These are phyloP conservation scores for Nitzschia sp. DNA, from an alignment of 108 stramenopile species.

Conservation along the genomic window DNA sequence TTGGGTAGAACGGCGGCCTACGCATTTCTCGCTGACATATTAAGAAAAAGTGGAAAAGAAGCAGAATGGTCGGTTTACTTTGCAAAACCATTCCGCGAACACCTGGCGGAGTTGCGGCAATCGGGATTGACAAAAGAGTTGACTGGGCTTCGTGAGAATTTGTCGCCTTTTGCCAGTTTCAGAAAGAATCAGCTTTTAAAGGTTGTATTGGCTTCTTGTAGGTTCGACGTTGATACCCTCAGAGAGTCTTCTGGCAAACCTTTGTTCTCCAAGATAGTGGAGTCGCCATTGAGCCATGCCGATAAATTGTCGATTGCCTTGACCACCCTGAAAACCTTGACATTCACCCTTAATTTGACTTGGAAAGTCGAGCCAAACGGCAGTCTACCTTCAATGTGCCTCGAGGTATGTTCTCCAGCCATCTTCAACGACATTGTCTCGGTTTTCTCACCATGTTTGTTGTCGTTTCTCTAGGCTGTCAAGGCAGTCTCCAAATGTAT, in stretches of 20 bases:
- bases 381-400: conserved; percentile 15
- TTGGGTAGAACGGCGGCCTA: conserved; percentile 50
- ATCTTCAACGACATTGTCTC: not conserved
- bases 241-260: conserved; percentile 1
- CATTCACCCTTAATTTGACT: conserved; percentile 9
- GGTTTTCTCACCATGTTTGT: not conserved
- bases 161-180: conserved; percentile 26
- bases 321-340: conserved; percentile 4
- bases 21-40: conserved; percentile 60
- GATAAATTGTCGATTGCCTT: conserved; percentile 9
- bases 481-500: conserved; percentile 21
- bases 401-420: conserved; percentile 30
- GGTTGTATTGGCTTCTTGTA: conserved; percentile 22
- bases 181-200: conserved; percentile 40
- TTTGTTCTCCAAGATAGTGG: not conserved
- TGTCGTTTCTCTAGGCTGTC: conserved; percentile 12
- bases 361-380: conserved; percentile 35
- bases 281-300: not conserved
- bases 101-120: conserved; percentile 15
- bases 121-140: conserved; percentile 26
- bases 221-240: conserved; percentile 24
- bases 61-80: conserved; percentile 37
- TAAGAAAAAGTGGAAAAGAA: conserved; percentile 42
- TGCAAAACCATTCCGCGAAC: conserved; percentile 25
- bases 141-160: conserved; percentile 1